Percentiles rank a stretch among this genome's conserved stretches.
phyloP scores from a whole-genome alignment of 192 early-diverging fungal species.

The Physocladia obscura region DNA sequence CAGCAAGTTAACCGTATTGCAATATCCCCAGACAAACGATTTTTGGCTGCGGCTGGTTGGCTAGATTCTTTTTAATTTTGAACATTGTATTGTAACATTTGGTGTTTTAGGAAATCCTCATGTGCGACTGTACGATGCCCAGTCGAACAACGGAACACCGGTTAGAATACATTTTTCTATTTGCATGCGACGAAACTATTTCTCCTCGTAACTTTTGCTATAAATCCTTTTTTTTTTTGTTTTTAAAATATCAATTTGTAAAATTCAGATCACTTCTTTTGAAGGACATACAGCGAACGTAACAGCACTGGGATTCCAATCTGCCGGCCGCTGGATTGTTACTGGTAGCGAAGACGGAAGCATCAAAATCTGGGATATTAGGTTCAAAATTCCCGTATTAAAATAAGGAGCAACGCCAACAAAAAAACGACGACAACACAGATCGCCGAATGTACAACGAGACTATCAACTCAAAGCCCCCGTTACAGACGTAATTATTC shows the following conservation, averaged over 20 bases:
- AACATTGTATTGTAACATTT: too few species aligned
- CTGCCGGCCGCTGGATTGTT: constrained; percentile 59
- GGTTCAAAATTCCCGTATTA: constrained; percentile 24
- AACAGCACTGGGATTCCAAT: constrained; percentile 56
- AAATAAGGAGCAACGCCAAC: background rate
- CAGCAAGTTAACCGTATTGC: constrained; percentile 85
- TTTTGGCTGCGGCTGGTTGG: constrained; percentile 76
- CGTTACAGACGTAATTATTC: constrained; percentile 62
- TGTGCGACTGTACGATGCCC: constrained; percentile 81
- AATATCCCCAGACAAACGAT: constrained; percentile 86
- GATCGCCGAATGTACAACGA: constrained; percentile 57
- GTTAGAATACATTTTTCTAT: constrained; percentile 44
- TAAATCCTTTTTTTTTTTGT: background rate
- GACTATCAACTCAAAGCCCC: constrained; percentile 59
- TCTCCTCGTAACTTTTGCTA: background rate
- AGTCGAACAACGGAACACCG: constrained; percentile 73
- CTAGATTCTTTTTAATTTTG: too few species aligned
- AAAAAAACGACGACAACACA: constrained; percentile 4
- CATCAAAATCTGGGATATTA: constrained; percentile 62
- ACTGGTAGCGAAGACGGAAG: constrained; percentile 60
- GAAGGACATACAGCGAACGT: constrained; percentile 62
- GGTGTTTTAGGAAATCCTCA: constrained; percentile 67
- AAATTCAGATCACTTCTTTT: constrained; percentile 46
- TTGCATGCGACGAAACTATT: background rate
- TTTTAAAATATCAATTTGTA: background rate